These are phyloP conservation scores for Fusarium nodosum DNA, from an alignment of 2,329 filamentous ascomycete species.

Conservation along the genomic window DNA sequence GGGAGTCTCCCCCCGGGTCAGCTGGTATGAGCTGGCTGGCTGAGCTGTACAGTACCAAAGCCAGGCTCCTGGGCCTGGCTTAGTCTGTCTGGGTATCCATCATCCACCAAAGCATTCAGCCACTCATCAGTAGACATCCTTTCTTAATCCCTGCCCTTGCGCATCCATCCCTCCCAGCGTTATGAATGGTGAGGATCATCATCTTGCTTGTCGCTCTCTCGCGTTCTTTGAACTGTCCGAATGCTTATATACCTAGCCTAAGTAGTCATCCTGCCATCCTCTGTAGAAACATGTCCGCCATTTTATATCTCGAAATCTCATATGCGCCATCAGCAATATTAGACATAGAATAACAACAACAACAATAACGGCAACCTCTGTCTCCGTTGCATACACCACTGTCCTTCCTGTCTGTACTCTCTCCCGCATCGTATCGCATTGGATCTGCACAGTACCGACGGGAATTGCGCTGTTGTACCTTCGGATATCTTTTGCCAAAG, in stretches of 20 bases:
- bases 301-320: not conserved
- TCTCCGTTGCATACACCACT: not conserved
- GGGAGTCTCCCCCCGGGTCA: conserved; percentile 36
- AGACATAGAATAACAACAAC: not conserved
- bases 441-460: conserved; percentile 26
- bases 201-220: conserved; percentile 23
- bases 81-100: not conserved
- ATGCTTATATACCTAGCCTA: conserved; percentile 1
- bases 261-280: not conserved
- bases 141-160: conserved; percentile 17
- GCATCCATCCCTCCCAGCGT: conserved; percentile 6
- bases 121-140: conserved; percentile 17
- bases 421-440: conserved; percentile 2
- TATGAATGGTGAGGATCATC: conserved; percentile 21
- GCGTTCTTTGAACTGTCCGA: conserved; percentile 23
- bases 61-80: conserved; percentile 49
- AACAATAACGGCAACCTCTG: conserved; percentile 6
- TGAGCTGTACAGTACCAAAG: conserved; percentile 39
- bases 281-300: conserved; percentile 24
- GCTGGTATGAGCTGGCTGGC: conserved; percentile 10
- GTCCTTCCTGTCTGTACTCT: conserved; percentile 30
- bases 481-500: not conserved
- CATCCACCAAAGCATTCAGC: conserved; percentile 15
- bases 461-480: conserved; percentile 25
- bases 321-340: not conserved